Base-by-base conservation (phyloP, 805 yeast genomes). In the Blastobotrys terrestris region DNA sequence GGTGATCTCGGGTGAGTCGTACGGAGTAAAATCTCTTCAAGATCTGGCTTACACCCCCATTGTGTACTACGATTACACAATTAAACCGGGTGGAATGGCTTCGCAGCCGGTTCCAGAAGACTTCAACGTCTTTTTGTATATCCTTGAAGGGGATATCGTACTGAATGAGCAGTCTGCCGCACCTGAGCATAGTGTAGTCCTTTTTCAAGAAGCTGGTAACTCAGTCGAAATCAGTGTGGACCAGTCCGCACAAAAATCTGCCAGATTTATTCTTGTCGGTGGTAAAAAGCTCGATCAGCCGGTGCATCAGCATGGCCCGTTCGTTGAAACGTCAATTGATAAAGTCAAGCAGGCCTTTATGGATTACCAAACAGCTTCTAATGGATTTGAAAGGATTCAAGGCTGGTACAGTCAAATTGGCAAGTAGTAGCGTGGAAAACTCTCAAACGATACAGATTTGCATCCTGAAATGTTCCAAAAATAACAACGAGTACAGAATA, bases 251-350 rank as follows among this genome's bases (percentile, higher is more conserved):
- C 3, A 13, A 5, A 15, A 41, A 19, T 3, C 15, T 13, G 70
- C 88, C 1, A 81, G 84, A 59, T 83, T 88, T 63, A 83, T 85
- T 3, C 58, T 88, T n/a, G 73, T 88, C 56, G 94, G 89, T 31
- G 96, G 96, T 52, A 69, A 85, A 65, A 77, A 78, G 19, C 71
- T 87, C 53, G 78, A 87, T 59, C 96, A 88, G 71, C 79, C 81
- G 16, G 75, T 85, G 52, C 85, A 87, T 31, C 96, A 90, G 65
- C 85, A 89, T 64, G 97, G 97, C n/a, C 96, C 97, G 13, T 91
- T 90, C 64, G 97, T 90, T 15, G 92, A 87, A 55, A 79, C 86
- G 6, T 71, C 84, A 21, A 75, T 76, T 51, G 85, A 81, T 50
- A 80, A 79, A 56, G 83, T 90, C 55, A 75, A 80, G 58, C 69